phyloP scores from a whole-genome alignment of 768 basidiomycete species.

The Lactifluus hygrophoroides region DNA sequence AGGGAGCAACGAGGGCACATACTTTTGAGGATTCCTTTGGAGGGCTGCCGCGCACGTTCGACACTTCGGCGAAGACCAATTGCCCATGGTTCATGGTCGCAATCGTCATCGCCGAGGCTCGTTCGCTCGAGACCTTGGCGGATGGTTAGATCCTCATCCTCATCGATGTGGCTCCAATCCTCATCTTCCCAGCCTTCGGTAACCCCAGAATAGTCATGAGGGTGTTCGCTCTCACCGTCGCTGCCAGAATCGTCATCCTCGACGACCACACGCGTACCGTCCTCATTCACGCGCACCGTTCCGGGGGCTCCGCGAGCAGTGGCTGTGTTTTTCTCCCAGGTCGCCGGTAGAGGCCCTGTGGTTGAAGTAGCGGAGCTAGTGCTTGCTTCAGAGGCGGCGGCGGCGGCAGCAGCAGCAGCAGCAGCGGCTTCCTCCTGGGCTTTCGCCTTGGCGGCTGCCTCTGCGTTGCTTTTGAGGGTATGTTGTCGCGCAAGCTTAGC shows the following conservation, averaged over 20 bases:
- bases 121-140: conserved; percentile 47
- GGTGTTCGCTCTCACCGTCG: conserved; percentile 38
- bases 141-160: conserved; percentile 68
- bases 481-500: conserved; percentile 86
- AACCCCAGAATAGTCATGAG: conserved; percentile 30
- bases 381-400: conserved; percentile 24
- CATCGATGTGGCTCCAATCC: conserved; percentile 62
- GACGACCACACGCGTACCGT: conserved; percentile 54
- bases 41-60: conserved; percentile 55
- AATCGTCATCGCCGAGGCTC: conserved; percentile 43
- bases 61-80: conserved; percentile 61
- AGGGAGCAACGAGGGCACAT: conserved; percentile 22
- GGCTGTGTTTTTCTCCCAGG: conserved; percentile 81
- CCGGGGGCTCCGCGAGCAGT: conserved; percentile 44
- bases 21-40: conserved; percentile 88
- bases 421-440: conserved; percentile 46
- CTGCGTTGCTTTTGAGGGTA: conserved; percentile 81
- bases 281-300: conserved; percentile 45
- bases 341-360: conserved; percentile 33
- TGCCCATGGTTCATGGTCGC: conserved; percentile 71
- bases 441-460: conserved; percentile 60
- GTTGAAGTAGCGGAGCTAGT: conserved; percentile 27
- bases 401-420: conserved; percentile 21
- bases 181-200: conserved; percentile 71
- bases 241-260: conserved; percentile 57